These are phyloP conservation scores for Saturnispora quitensis DNA, from an alignment of 805 yeast species.

Conservation along the genomic window DNA sequence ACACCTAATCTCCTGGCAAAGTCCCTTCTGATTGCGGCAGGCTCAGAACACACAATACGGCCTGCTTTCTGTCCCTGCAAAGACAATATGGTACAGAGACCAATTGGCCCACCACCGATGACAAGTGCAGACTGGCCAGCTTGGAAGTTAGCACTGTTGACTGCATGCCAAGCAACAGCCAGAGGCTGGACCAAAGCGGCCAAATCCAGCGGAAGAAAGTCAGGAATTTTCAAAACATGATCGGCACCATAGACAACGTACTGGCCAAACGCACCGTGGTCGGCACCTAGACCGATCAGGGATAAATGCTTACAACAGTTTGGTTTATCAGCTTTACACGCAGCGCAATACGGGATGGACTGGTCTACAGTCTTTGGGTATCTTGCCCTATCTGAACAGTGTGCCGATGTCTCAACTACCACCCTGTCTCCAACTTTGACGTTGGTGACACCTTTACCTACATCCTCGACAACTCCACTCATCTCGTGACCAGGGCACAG, in stretches of 20 bases:
- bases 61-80: conserved; percentile 40
- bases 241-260: conserved; percentile 29
- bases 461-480: conserved; percentile 24
- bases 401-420: conserved; percentile 53
- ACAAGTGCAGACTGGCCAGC: conserved; percentile 40
- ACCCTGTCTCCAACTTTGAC: conserved; percentile 49
- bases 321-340: conserved; percentile 35
- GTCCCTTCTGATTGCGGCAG: conserved; percentile 50
- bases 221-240: conserved; percentile 29
- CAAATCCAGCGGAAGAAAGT: conserved; percentile 25
- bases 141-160: conserved; percentile 37
- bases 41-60: conserved; percentile 51
- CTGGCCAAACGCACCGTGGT: conserved; percentile 39
- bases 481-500: conserved; percentile 31
- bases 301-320: conserved; percentile 38
- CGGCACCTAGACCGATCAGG: conserved; percentile 42
- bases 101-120: conserved; percentile 57
- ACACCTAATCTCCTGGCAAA: conserved; percentile 45
- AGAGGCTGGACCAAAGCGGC: conserved; percentile 51
- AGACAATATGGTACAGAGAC: conserved; percentile 47
- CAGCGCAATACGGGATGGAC: conserved; percentile 31
- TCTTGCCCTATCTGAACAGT: conserved; percentile 31
- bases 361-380: conserved; percentile 23
- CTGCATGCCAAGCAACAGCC: conserved; percentile 53
- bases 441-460: conserved; percentile 38